Evolutionary conservation across 257 asterid species (phyloP).

Genomic region (Oldenlandia corymbosa): DNA sequence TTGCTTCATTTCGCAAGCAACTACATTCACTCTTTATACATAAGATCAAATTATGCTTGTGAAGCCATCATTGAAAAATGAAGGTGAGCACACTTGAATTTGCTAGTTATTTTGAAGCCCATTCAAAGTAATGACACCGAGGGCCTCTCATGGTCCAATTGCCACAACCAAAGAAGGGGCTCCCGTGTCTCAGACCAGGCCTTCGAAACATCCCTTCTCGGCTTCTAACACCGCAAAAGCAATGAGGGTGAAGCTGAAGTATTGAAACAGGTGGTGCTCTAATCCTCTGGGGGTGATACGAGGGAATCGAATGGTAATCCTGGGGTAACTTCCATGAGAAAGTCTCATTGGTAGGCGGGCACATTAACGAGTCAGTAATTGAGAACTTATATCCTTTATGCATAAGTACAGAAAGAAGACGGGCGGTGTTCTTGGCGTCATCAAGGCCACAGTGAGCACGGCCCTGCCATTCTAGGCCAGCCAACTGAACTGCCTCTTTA

Average conservation of each 20-base stretch:
- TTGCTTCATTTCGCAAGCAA: conserved; percentile 16
- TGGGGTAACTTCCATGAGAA: conserved; percentile 40
- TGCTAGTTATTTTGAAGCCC: conserved; percentile 45
- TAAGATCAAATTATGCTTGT: conserved; percentile 1
- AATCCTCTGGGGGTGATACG: conserved; percentile 44
- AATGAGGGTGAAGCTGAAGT: conserved; percentile 38
- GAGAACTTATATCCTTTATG: conserved; percentile 62
- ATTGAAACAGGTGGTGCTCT: conserved; percentile 31
- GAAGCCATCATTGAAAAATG: conserved; percentile 16
- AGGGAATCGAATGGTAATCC: conserved; percentile 32
- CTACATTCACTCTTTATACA: conserved; percentile 23
- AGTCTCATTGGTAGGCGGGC: conserved; percentile 37
- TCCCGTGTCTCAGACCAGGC: conserved; percentile 87
- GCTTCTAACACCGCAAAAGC: conserved; percentile 77
- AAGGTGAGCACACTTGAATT: conserved; percentile 6
- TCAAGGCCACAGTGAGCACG: conserved; percentile 93
- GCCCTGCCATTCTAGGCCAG: conserved; percentile 87
- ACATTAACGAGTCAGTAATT: conserved; percentile 57
- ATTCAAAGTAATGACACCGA: conserved; percentile 75
- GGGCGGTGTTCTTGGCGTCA: conserved; percentile 91
- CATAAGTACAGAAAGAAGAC: conserved; percentile 59
- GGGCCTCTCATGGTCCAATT: conserved; percentile 85
- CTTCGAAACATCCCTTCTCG: conserved; percentile 56
- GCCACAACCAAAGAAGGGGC: conserved; percentile 74
- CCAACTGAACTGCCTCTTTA: conserved; percentile 78